Evolutionary conservation across 1,284 basidiomycete genomes (phyloP).

Genomic region (Irpex sp.): DNA sequence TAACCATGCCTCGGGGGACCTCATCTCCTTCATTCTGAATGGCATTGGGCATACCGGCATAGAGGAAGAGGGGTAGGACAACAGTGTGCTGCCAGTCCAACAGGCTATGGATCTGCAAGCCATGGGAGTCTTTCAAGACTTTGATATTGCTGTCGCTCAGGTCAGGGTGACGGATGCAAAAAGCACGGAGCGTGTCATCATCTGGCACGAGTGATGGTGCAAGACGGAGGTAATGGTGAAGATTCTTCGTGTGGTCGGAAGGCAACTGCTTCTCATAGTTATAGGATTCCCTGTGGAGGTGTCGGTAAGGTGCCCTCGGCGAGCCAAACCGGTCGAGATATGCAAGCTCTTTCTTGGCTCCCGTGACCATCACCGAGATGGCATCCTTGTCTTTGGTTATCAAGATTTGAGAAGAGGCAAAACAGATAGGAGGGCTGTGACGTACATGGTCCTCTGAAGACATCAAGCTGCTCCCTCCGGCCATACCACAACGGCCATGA

Average conservation of each 20-base stretch:
- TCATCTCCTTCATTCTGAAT: constrained; percentile 44
- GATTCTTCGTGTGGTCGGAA: constrained; percentile 32
- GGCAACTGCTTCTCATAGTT: constrained; percentile 43
- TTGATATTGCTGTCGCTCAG: constrained; percentile 33
- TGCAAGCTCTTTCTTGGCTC: constrained; percentile 42
- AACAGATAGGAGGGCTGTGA: constrained; percentile 27
- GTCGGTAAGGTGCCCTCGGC: constrained; percentile 42
- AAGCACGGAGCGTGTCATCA: constrained; percentile 25
- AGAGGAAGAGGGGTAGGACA: constrained; percentile 45
- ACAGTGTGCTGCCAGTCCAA: constrained; percentile 44
- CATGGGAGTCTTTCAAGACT: constrained; percentile 19
- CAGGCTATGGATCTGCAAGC: constrained; percentile 14
- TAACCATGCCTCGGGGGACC: constrained; percentile 32
- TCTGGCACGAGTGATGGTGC: constrained; percentile 33
- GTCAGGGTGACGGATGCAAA: constrained; percentile 34
- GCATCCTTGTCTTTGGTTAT: constrained; percentile 37
- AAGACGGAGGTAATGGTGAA: constrained; percentile 31
- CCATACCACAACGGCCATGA: constrained; percentile 40
- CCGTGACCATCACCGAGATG: constrained; percentile 38
- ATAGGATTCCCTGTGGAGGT: constrained; percentile 37
- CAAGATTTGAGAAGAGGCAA: constrained; percentile 25
- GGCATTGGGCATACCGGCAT: constrained; percentile 37
- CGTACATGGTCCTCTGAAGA: constrained; percentile 44
- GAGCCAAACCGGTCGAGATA: constrained; percentile 42
- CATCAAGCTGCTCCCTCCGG: constrained; percentile 39